A percentile compares a stretch with the other conserved stretches of the same genome.
Conservation (phyloP, 139 green algal species). For the Tetraselmis chui region DNA sequence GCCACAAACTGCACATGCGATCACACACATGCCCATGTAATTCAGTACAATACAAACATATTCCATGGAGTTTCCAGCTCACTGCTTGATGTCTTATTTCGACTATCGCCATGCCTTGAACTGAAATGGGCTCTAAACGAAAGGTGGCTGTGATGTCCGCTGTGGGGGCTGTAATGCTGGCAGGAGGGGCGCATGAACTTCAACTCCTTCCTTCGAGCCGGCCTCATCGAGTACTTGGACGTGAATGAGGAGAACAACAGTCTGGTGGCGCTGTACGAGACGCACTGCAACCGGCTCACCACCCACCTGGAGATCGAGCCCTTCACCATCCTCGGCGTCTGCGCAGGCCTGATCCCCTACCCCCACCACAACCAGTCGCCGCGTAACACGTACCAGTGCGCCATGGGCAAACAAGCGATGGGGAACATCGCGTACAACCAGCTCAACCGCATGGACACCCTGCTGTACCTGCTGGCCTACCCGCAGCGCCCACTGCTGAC, state of each 20-base stretch:
- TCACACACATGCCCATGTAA: no score
- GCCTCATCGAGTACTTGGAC: slow-evolving; percentile 96
- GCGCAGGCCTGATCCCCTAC: slow-evolving; percentile 95
- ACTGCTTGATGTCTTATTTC: no score
- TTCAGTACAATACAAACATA: no score
- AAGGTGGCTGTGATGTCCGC: no score
- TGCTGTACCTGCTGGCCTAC: slow-evolving; percentile 95
- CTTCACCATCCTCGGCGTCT: slow-evolving; percentile 97
- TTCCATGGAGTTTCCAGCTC: no score
- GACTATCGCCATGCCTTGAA: no score
- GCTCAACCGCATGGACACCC: slow-evolving; percentile 86
- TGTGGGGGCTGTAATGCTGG: no score
- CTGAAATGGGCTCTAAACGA: no score
- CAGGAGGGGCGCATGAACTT: slow-evolving; percentile 19
- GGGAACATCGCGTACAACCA: slow-evolving; percentile 97
- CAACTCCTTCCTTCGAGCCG: slow-evolving; percentile 46
- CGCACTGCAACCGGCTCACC: slow-evolving; percentile 35
- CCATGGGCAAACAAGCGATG: slow-evolving; percentile 86
- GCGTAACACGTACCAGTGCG: slow-evolving; percentile 94
- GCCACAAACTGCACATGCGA: no score
- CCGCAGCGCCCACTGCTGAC: slow-evolving; percentile 93
- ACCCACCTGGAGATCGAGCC: slow-evolving; percentile 99
- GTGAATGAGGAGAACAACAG: slow-evolving; percentile 96
- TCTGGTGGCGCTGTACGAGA: slow-evolving; percentile 88
- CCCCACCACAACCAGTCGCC: slow-evolving; percentile 99